Conservation (phyloP, 2,329 filamentous ascomycete species). For the Botrytis fragariae region DNA sequence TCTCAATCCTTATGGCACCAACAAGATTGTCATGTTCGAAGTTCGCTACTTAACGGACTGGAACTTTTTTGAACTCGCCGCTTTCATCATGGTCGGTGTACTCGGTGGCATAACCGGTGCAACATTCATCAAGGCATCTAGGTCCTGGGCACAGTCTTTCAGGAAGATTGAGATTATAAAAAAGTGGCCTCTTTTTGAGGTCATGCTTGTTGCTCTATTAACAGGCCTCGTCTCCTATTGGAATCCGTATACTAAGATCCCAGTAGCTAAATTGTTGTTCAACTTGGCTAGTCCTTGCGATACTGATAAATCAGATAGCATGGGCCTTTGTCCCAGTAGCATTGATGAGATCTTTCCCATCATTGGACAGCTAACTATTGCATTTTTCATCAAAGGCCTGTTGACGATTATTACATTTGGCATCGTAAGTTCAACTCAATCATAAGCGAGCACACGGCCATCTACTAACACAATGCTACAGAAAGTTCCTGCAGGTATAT, state of each 20-base stretch:
- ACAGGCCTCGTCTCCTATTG: conserved; percentile 88
- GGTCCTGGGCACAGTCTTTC: conserved; percentile 85
- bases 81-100: conserved; percentile 82
- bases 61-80: conserved; percentile 86
- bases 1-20: conserved; percentile 90
- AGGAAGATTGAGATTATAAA: conserved; percentile 79
- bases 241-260: conserved; percentile 85
- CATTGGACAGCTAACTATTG: conserved; percentile 67
- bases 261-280: conserved; percentile 85
- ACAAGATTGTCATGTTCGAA: conserved; percentile 95
- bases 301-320: conserved; percentile 58
- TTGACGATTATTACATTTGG: conserved; percentile 91
- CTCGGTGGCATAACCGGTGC: conserved; percentile 83
- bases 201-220: conserved; percentile 78
- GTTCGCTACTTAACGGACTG: conserved; percentile 88
- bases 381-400: conserved; percentile 86
- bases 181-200: conserved; percentile 78
- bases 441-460: not conserved
- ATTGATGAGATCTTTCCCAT: conserved; percentile 76
- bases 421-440: conserved; percentile 53
- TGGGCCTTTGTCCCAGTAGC: conserved; percentile 74
- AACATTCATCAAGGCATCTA: conserved; percentile 93
- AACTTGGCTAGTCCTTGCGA: conserved; percentile 89
- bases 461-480: conserved; percentile 32
- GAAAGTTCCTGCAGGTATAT: conserved; percentile 95